Percentiles rank a stretch among this genome's conserved stretches.
These are phyloP conservation scores for Strobilomyces dryophilus DNA, from an alignment of 768 basidiomycete genomes.

Conservation along the genomic window DNA sequence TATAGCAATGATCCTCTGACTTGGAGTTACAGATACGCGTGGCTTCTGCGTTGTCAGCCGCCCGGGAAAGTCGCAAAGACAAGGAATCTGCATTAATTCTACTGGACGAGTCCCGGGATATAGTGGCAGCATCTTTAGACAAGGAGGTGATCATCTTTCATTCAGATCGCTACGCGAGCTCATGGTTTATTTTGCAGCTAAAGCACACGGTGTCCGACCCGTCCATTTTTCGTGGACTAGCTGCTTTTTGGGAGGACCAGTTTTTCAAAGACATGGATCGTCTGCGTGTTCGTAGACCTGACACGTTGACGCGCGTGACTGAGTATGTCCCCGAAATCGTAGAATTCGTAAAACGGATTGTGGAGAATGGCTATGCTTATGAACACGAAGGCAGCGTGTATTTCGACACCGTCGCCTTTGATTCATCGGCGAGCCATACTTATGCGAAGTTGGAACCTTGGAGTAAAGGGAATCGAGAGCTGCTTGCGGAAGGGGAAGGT, in stretches of 20 bases:
- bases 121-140: constrained; percentile 71
- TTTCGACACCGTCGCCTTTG: constrained; percentile 84
- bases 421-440: constrained; percentile 67
- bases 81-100: constrained; percentile 49
- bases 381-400: constrained; percentile 81
- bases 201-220: constrained; percentile 83
- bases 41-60: constrained; percentile 50
- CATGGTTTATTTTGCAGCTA: constrained; percentile 41
- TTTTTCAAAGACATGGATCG: constrained; percentile 92
- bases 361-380: constrained; percentile 79
- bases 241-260: constrained; percentile 83
- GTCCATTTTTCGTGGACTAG: constrained; percentile 73
- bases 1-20: constrained; percentile 10
- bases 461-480: constrained; percentile 89
- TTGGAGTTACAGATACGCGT: constrained; percentile 40
- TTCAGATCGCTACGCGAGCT: neutral
- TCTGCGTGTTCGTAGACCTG: constrained; percentile 83
- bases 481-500: constrained; percentile 94
- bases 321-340: constrained; percentile 97
- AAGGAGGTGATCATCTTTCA: constrained; percentile 49
- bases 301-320: constrained; percentile 90
- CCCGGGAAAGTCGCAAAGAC: constrained; percentile 41
- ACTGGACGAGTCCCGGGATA: constrained; percentile 72
- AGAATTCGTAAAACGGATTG: constrained; percentile 77
- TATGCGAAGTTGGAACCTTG: constrained; percentile 96